Evolutionary conservation across 768 basidiomycete species (phyloP).

Genomic region (Pulveroboletus sp.): DNA sequence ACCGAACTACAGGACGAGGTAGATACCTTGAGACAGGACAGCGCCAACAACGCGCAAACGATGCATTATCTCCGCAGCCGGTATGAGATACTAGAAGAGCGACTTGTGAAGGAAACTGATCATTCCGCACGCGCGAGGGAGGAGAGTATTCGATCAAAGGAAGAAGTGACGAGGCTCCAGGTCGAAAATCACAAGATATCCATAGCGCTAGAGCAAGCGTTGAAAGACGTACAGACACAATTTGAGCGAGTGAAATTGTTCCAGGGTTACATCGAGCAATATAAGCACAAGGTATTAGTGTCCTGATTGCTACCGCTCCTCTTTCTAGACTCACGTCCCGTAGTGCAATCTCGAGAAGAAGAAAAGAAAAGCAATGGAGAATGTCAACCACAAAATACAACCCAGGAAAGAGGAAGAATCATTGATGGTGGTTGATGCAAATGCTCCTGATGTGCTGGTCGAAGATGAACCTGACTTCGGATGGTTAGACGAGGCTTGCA

Average conservation of each 20-base stretch:
- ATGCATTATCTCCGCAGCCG: constrained; percentile 15
- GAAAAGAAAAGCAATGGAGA: constrained; percentile 25
- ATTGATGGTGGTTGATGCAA: constrained; percentile 27
- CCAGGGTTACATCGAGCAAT: constrained; percentile 16
- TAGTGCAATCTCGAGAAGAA: constrained; percentile 24
- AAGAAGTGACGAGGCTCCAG: constrained; percentile 21
- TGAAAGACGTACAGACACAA: constrained; percentile 12
- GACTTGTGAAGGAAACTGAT: constrained; percentile 7
- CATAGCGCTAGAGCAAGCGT: constrained; percentile 14
- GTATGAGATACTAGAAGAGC: constrained; percentile 12
- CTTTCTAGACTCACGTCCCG: neutral
- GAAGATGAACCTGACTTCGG: constrained; percentile 11
- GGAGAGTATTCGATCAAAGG: constrained; percentile 13
- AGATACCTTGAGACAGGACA: constrained; percentile 5
- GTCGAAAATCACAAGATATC: constrained; percentile 23
- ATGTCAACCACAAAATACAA: constrained; percentile 1
- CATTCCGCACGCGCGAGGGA: constrained; percentile 4
- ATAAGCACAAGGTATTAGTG: constrained; percentile 28
- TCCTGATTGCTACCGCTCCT: neutral
- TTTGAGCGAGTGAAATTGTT: constrained; percentile 23
- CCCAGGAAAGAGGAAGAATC: constrained; percentile 27
- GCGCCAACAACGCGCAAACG: constrained; percentile 5
- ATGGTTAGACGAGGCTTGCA: constrained; percentile 30
- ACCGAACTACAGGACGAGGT: constrained; percentile 13
- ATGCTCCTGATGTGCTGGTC: constrained; percentile 21